Conservation (phyloP, 495 filamentous ascomycete genomes). For the Hypoxylon subgilvum region DNA sequence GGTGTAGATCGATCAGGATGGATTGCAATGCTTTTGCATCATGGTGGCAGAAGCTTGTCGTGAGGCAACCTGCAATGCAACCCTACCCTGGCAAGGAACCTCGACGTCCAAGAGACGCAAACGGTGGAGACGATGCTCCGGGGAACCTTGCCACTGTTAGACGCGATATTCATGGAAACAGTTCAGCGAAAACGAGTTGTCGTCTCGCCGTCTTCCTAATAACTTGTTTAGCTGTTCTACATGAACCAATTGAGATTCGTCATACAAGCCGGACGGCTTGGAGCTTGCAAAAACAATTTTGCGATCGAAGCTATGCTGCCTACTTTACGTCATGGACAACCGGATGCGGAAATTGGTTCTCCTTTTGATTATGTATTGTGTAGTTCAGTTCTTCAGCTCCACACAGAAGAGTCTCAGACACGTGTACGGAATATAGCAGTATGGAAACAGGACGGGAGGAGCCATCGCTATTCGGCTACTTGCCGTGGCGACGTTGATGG, state of each 20-base stretch:
- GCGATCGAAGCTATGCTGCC: slow-evolving; percentile 1
- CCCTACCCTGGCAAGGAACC: slow-evolving; percentile 15
- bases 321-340: slow-evolving; percentile 33
- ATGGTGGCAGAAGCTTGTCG: slow-evolving; percentile 29
- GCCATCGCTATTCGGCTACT: too few relatives aligned
- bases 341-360: slow-evolving; percentile 29
- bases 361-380: background rate
- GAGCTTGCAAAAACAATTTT: slow-evolving; percentile 6
- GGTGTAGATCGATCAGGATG: slow-evolving; percentile 17
- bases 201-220: slow-evolving; percentile 3
- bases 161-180: slow-evolving; percentile 3
- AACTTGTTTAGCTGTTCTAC: slow-evolving; percentile 30
- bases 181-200: background rate
- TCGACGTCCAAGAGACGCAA: slow-evolving; percentile 11
- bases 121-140: slow-evolving; percentile 19
- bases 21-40: slow-evolving; percentile 17
- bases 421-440: slow-evolving; percentile 10
- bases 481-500: background rate
- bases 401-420: slow-evolving; percentile 5
- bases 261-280: slow-evolving; percentile 3
- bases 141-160: slow-evolving; percentile 7
- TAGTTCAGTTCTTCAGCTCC: background rate
- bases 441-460: too few relatives aligned
- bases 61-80: slow-evolving; percentile 37
- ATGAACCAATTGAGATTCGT: slow-evolving; percentile 4